A percentile compares a stretch with the other conserved stretches of the same genome.
Evolutionary conservation across 176 grass and related monocot genomes (phyloP).

Genomic region (Thinopyrum elongatum): DNA sequence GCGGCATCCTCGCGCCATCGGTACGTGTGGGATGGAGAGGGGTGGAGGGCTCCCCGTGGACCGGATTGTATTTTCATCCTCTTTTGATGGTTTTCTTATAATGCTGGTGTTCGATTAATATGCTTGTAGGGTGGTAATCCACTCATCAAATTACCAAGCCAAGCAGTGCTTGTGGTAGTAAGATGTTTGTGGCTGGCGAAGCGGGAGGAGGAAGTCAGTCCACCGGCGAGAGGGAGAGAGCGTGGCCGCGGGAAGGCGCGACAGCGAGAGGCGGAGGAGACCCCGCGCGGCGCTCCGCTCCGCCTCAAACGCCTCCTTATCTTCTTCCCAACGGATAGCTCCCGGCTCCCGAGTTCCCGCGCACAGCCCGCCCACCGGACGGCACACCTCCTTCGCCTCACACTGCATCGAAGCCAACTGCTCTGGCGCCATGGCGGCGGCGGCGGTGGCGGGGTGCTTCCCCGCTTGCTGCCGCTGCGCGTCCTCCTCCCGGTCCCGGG

Average conservation of each 20-base stretch:
- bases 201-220: neutral
- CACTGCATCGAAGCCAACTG: neutral
- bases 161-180: neutral
- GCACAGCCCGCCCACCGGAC: neutral
- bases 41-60: no score
- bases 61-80: no score
- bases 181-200: neutral
- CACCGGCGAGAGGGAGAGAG: neutral
- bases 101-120: no score
- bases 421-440: constrained; percentile 61
- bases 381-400: neutral
- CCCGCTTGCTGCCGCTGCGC: neutral
- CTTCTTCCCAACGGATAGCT: constrained; percentile 13
- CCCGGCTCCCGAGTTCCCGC: neutral
- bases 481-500: neutral
- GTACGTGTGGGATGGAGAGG: no score
- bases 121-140: no score
- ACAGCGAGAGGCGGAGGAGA: constrained; percentile 10
- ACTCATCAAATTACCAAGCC: no score
- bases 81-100: no score
- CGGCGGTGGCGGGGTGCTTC: constrained; percentile 31
- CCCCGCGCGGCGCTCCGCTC: constrained; percentile 19
- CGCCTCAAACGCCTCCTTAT: neutral
- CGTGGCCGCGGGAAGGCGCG: neutral
- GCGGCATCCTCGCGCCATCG: no score